Conservation (phyloP, 371 early-diverging fungal genomes). For the Choanephora cucurbitarum region DNA sequence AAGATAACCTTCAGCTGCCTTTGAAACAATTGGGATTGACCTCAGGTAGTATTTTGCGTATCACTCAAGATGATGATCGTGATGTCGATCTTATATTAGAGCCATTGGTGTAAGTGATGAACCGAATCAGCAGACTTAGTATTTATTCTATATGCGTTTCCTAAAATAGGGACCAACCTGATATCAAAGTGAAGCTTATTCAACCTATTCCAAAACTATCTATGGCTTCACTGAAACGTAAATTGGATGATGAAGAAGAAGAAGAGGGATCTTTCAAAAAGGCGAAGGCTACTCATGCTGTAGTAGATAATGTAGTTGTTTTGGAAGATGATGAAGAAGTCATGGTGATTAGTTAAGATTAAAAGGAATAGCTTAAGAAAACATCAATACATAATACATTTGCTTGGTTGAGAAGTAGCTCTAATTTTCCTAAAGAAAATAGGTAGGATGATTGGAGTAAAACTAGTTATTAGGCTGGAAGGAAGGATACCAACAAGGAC, state of each 20-base stretch:
- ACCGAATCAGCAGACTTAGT: neutral
- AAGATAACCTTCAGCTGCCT: constrained; percentile 70
- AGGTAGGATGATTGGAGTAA: too few species aligned
- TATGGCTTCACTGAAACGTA: constrained; percentile 14
- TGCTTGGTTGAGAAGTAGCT: too few species aligned
- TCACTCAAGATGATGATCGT: constrained; percentile 52
- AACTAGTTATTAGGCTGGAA: too few species aligned
- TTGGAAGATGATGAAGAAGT: constrained; percentile 31
- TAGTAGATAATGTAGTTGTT: constrained; percentile 18
- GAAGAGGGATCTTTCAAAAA: constrained; percentile 13
- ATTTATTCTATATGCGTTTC: too few species aligned
- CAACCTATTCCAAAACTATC: constrained; percentile 21
- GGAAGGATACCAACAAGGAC: too few species aligned
- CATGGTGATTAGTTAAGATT: neutral
- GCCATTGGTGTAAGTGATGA: constrained; percentile 23
- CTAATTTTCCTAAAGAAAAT: too few species aligned
- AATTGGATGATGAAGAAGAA: constrained; percentile 20
- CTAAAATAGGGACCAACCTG: constrained; percentile 12
- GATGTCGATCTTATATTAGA: constrained; percentile 44
- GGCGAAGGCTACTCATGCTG: constrained; percentile 10
- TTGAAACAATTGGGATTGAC: constrained; percentile 63
- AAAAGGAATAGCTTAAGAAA: too few species aligned
- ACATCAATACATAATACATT: too few species aligned
- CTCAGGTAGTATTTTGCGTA: constrained; percentile 59
- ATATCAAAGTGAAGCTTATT: constrained; percentile 12